Evolutionary conservation across 352 stramenopile species (phyloP), one percentile per base, ranked within the genome.

Genomic region (Globisporangium irregulare): DNA sequence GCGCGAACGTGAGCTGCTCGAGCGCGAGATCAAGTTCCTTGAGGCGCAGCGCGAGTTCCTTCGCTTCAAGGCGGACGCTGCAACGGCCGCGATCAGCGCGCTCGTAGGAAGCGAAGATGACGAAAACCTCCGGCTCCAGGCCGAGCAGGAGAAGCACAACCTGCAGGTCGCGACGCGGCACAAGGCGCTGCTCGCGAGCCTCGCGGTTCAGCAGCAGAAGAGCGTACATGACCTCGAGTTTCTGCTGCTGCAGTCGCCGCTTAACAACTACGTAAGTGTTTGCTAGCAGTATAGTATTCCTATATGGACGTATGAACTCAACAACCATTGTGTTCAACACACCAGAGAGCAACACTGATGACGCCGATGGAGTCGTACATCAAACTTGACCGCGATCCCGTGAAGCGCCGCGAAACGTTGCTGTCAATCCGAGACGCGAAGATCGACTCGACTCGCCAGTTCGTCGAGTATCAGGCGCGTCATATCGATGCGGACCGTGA

Each of bases 281-380:
- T 32, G 29, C 29, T 32, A 4, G 29, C 29, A 32, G 29, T 32
- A 32, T 32, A 32, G 29, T 32, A 32, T 32, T 4, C 29, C 29
- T 32, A 32, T 32, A 1, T 24, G 50, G 36, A 6, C 34, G 18
- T 14, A 60, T 64, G 25, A 8, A 14, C 18, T 48, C 10, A 58
- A 2, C 53, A 15, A 15, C 4, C 10, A 32, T 32, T 32, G 29
- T 32, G 4, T 32, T 67, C 29, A 36, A 15, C n/a, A n/a, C 41
- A 67, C 29, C 54, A 90, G 82, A 73, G 80, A 20, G 73, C 76
- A 68, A 83, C 82, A 46, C 68, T 90, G 18, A 90, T 90, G 82
- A 87, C 80, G 15, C 82, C 82, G 14, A 90, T 90, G 79, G 82
- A 88, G 64, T 84, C 76, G 65, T 84, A 73, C 66, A 88, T 90